phyloP scores from a whole-genome alignment of 1,284 basidiomycete genomes.

The Caloboletus firmus region DNA sequence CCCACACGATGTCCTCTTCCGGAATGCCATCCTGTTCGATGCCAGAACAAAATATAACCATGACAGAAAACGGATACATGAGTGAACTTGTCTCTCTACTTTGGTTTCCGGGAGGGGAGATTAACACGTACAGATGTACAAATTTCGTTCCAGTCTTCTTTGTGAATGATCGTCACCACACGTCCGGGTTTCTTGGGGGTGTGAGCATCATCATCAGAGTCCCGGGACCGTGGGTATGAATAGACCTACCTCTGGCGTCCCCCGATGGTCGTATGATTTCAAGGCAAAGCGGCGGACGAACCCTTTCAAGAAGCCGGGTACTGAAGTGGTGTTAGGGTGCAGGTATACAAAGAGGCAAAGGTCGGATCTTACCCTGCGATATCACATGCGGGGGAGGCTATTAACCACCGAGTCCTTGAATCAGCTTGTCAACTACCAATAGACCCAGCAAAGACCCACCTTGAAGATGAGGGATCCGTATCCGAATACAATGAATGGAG shows the following conservation, averaged over 20 bases:
- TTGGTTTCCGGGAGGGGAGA: neutral
- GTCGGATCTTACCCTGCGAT: slow-evolving; percentile 46
- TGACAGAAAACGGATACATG: neutral
- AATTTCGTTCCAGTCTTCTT: slow-evolving; percentile 77
- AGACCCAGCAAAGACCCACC: slow-evolving; percentile 37
- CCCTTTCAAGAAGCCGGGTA: slow-evolving; percentile 80
- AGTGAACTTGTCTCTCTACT: neutral
- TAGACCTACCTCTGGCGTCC: slow-evolving; percentile 64
- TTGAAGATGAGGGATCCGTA: slow-evolving; percentile 83
- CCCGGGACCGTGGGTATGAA: neutral
- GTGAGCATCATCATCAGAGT: neutral
- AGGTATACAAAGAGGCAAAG: neutral
- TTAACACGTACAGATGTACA: slow-evolving; percentile 51
- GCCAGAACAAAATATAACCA: neutral
- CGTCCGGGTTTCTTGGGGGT: slow-evolving; percentile 65
- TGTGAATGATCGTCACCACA: slow-evolving; percentile 81
- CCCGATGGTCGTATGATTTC: slow-evolving; percentile 82
- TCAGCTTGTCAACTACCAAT: neutral
- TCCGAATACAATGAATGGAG: slow-evolving; percentile 66
- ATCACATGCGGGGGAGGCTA: slow-evolving; percentile 73
- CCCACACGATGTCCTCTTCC: slow-evolving; percentile 81
- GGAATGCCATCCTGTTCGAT: slow-evolving; percentile 62
- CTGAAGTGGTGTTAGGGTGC: slow-evolving; percentile 35
- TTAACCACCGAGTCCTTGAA: neutral
- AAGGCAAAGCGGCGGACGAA: slow-evolving; percentile 85